Evolutionary conservation across 305 asterid species (phyloP), one percentile per base, ranked within the genome.

Genomic region (Fraxinus sp.): DNA sequence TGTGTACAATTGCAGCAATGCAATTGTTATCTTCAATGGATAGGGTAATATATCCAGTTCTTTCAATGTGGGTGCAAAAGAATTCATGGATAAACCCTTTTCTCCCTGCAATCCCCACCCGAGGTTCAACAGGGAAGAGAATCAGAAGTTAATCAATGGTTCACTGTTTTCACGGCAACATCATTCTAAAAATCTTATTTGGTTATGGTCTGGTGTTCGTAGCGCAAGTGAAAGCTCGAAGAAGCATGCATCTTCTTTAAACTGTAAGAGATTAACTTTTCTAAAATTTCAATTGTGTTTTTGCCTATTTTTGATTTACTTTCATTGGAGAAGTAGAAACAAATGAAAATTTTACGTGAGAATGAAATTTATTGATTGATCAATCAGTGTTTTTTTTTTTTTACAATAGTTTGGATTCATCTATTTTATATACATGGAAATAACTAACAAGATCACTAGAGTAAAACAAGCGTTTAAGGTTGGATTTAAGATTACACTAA

Each of bases 11-110:
- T 83, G 97, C 97, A 20, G 98, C 98, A 26, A 86, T 96, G 97
- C 97, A 93, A 78, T 81, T 96, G 86, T 88, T 93, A n/a, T 92
- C 97, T 59, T 86, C 91, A 85, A 96, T 92, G 98, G 92, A 94
- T 81, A 93, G 77, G 52, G 77, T 89, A 57, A 84, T 88, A 77
- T 80, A 18, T 83, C 93, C 0, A 79, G 82, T 66, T 64, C 92
- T 7, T 87, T 84, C 80, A 77, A 86, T 80, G 64, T 86, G 43
- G 93, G 90, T 49, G n/a, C 84, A 8, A 86, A 85, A 71, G 83
- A 75, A 75, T 79, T 82, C 81, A 83, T 82, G n/a, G 85, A 83
- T 82, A 91, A 86, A 75, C 85, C 91, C 28, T 89, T 87, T 32
- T 52, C 91, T 66, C 89, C 92, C 2, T 87, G 94, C 85, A 82